Evolutionary conservation across 2,329 filamentous ascomycete species (phyloP).

Genomic region (Cladosporium velox): DNA sequence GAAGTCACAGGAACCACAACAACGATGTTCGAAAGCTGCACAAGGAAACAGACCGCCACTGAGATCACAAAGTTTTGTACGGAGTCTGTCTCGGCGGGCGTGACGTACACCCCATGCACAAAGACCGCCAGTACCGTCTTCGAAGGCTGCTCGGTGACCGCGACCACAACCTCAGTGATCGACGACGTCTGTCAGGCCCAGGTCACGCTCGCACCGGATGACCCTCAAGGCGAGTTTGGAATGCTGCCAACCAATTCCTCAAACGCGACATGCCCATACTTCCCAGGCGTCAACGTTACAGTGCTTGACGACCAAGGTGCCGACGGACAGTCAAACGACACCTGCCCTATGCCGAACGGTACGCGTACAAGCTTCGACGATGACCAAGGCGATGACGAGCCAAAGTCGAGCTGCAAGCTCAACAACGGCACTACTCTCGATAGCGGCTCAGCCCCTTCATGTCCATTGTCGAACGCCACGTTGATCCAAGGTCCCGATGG

Average conservation of each 20-base stretch:
- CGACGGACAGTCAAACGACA: slow-evolving; percentile 1
- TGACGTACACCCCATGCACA: slow-evolving; percentile 15
- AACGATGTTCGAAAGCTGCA: slow-evolving; percentile 10
- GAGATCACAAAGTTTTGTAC: slow-evolving; percentile 17
- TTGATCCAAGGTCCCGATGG: slow-evolving; percentile 13
- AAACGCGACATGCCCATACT: slow-evolving; percentile 5
- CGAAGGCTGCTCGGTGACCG: slow-evolving; percentile 16
- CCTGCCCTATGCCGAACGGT: slow-evolving; percentile 12
- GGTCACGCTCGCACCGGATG: slow-evolving; percentile 8
- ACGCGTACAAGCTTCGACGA: slow-evolving; percentile 8
- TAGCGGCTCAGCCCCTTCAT: not conserved
- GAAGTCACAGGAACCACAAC: slow-evolving; percentile 8
- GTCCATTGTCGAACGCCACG: slow-evolving; percentile 8
- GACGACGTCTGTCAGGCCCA: slow-evolving; percentile 12
- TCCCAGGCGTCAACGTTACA: slow-evolving; percentile 3
- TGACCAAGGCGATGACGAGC: slow-evolving; percentile 15
- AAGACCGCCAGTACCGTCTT: slow-evolving; percentile 16
- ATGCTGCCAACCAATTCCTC: not conserved
- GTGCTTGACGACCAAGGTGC: slow-evolving; percentile 11
- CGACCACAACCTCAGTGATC: slow-evolving; percentile 10
- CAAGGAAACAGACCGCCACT: slow-evolving; percentile 3
- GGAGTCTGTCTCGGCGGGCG: not conserved
- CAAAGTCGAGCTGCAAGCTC: not conserved
- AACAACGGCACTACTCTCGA: not conserved
- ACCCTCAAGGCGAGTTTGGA: slow-evolving; percentile 16